These are phyloP conservation scores for Gymnopilus dilepis DNA, from an alignment of 768 basidiomycete genomes.

Conservation along the genomic window DNA sequence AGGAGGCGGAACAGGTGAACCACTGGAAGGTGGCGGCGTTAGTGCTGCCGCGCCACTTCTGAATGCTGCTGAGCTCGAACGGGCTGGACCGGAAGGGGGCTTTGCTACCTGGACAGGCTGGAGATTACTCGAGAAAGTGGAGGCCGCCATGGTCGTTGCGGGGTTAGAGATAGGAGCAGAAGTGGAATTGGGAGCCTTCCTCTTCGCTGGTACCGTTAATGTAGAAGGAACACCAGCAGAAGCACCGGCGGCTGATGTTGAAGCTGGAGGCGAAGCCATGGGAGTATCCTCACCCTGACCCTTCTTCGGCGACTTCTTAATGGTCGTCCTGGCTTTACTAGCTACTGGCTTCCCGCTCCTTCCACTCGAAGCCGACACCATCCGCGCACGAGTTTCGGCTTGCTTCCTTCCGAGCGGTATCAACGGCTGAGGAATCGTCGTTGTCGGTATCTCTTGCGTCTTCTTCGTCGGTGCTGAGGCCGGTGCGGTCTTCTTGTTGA, in stretches of 20 bases:
- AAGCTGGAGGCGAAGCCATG: not conserved
- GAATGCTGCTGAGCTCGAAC: not conserved
- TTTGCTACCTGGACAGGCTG: not conserved
- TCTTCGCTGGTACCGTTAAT: not conserved
- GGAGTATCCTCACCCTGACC: not conserved
- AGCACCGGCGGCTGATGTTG: too few species aligned
- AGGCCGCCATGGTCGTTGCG: too few species aligned
- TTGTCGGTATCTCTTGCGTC: not conserved
- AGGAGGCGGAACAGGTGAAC: not conserved
- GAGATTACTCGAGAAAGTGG: not conserved
- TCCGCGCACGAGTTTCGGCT: too few species aligned
- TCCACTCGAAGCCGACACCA: too few species aligned
- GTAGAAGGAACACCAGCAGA: not conserved
- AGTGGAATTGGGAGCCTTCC: not conserved
- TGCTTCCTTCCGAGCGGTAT: too few species aligned
- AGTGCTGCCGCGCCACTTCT: not conserved
- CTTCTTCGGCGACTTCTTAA: not conserved
- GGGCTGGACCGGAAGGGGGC: not conserved
- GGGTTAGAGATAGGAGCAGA: too few species aligned
- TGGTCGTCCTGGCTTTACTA: not conserved
- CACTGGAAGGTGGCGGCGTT: not conserved
- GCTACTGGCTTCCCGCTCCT: too few species aligned
- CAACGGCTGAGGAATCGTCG: not conserved
- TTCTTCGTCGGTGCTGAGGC: not conserved
- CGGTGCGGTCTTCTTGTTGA: slow-evolving; percentile 3